Evolutionary conservation across 1,284 basidiomycete species (phyloP).

Genomic region (Apiotrichum domesticum): DNA sequence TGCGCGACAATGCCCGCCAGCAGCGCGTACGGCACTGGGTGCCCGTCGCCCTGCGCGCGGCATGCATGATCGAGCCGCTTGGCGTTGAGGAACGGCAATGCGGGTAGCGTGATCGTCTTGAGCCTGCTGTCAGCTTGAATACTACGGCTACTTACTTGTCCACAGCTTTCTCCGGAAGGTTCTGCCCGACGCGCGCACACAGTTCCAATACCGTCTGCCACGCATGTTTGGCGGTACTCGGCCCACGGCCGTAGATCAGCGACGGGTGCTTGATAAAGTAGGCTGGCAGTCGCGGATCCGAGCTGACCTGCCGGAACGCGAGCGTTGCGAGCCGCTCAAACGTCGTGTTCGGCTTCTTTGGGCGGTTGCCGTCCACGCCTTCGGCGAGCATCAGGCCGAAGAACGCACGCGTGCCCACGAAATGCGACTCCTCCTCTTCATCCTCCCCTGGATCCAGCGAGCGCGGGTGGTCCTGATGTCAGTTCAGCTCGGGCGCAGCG

Average conservation of each 20-base stretch:
- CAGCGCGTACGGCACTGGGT: constrained; percentile 29
- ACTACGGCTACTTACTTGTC: constrained; percentile 5
- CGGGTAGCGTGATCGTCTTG: constrained; percentile 24
- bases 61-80: constrained; percentile 17
- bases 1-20: constrained; percentile 36
- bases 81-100: constrained; percentile 34
- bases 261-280: constrained; percentile 36
- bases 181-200: constrained; percentile 7
- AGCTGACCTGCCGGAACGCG: constrained; percentile 33
- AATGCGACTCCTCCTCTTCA: constrained; percentile 29
- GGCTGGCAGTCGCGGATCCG: constrained; percentile 24
- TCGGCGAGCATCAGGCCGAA: constrained; percentile 15
- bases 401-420: constrained; percentile 27
- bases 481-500: no score
- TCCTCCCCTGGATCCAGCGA: constrained; percentile 19
- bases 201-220: constrained; percentile 14
- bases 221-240: constrained; percentile 16
- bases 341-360: background rate
- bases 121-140: constrained; percentile 11
- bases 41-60: background rate
- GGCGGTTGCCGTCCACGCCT: background rate
- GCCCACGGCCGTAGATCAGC: constrained; percentile 30
- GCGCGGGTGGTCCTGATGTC: background rate
- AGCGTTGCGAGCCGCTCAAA: constrained; percentile 16
- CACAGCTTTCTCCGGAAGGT: constrained; percentile 10